A percentile compares a stretch with the other conserved stretches of the same genome.
Evolutionary conservation across 1,139 yeast species (phyloP).

Genomic region (Hyphopichia pseudoburtonii): DNA sequence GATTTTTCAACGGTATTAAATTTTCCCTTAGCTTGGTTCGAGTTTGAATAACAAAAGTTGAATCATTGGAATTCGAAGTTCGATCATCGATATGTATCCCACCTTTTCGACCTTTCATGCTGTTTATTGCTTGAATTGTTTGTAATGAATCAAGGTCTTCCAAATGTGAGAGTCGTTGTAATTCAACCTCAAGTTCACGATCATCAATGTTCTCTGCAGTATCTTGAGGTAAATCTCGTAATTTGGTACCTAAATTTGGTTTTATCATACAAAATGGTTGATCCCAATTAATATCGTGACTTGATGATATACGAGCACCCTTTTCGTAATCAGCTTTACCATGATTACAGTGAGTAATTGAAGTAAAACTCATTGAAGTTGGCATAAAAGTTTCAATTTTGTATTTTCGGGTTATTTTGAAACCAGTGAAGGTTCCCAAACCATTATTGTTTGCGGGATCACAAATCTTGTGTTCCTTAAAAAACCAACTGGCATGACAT

Average conservation of each 20-base stretch:
- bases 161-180: neutral
- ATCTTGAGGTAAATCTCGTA: constrained; percentile 10
- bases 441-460: constrained; percentile 21
- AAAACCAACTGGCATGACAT: constrained; percentile 15
- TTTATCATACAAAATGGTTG: constrained; percentile 49
- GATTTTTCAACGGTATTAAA: constrained; percentile 4
- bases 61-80: too few species aligned
- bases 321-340: constrained; percentile 55
- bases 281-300: constrained; percentile 53
- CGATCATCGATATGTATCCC: neutral
- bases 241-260: constrained; percentile 21
- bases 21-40: constrained; percentile 2
- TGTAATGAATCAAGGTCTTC: neutral
- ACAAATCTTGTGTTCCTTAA: constrained; percentile 34
- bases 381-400: constrained; percentile 40
- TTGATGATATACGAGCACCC: constrained; percentile 29
- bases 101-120: neutral
- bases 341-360: constrained; percentile 53
- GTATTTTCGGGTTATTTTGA: constrained; percentile 54
- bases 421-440: constrained; percentile 53
- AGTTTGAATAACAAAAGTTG: neutral
- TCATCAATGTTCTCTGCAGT: constrained; percentile 11
- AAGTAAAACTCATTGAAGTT: constrained; percentile 45
- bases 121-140: neutral
- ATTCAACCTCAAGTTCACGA: neutral